Evolutionary conservation across 2,329 filamentous ascomycete species (phyloP).

Genomic region (Sporothrix humicola): DNA sequence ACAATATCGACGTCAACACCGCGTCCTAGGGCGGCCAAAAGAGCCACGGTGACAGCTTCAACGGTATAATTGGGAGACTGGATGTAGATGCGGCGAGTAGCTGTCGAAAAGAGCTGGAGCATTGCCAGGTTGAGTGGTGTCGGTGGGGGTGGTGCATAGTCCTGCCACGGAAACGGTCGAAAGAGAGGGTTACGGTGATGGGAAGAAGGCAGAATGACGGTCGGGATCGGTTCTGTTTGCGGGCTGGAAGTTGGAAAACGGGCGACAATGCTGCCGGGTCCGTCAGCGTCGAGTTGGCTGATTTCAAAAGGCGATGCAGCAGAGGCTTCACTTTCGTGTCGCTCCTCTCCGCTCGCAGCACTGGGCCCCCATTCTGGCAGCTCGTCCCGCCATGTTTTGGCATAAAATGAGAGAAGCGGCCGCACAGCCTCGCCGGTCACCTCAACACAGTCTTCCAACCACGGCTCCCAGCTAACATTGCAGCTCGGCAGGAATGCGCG

Average conservation of each 20-base stretch:
- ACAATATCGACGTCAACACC: conserved; percentile 72
- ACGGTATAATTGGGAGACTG: conserved; percentile 81
- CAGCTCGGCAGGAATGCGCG: conserved; percentile 75
- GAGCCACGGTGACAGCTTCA: conserved; percentile 63
- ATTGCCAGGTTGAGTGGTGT: conserved; percentile 73
- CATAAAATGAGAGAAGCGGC: conserved; percentile 70
- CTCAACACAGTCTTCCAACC: conserved; percentile 79
- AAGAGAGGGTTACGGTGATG: conserved; percentile 73
- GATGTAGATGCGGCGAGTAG: conserved; percentile 66
- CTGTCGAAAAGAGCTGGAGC: conserved; percentile 63
- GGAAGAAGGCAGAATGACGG: conserved; percentile 74
- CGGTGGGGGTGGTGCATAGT: conserved; percentile 48
- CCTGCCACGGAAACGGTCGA: conserved; percentile 62
- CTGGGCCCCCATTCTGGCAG: conserved; percentile 27
- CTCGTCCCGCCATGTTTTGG: conserved; percentile 66
- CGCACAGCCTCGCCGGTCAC: conserved; percentile 66
- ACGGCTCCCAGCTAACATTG: conserved; percentile 86
- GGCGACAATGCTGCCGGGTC: conserved; percentile 35
- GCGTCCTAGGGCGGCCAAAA: conserved; percentile 65
- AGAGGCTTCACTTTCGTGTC: not conserved
- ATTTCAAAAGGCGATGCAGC: conserved; percentile 1
- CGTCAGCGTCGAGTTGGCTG: conserved; percentile 32
- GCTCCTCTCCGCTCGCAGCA: not conserved
- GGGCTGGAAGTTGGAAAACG: conserved; percentile 27
- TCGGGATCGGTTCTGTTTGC: conserved; percentile 41